A percentile compares a stretch with the other conserved stretches of the same genome.
These are phyloP conservation scores for Rhodotorula sp. DNA, from an alignment of 1,284 basidiomycete genomes.

Conservation along the genomic window DNA sequence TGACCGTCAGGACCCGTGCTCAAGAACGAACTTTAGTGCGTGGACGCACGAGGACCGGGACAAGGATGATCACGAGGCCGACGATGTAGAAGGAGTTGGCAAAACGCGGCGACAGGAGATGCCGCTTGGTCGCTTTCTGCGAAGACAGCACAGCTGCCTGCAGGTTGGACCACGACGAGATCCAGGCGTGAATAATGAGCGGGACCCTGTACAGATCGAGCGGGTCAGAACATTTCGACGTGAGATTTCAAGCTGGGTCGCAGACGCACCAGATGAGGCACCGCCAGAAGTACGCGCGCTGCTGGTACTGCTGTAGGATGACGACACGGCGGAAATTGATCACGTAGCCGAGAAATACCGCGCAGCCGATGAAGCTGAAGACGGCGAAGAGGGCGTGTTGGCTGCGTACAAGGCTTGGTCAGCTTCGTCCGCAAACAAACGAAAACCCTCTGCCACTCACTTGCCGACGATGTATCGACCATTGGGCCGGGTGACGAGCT, in stretches of 20 bases:
- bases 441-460: background rate
- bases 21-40: too few species aligned
- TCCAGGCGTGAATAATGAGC: slow-evolving; percentile 20
- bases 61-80: slow-evolving; percentile 9
- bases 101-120: slow-evolving; percentile 17
- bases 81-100: slow-evolving; percentile 20
- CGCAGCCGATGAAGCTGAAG: slow-evolving; percentile 13
- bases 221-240: background rate
- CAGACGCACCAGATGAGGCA: slow-evolving; percentile 9
- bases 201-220: background rate
- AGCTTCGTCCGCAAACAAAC: background rate
- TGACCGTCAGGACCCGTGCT: background rate
- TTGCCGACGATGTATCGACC: slow-evolving; percentile 29
- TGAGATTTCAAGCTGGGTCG: too few species aligned
- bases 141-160: slow-evolving; percentile 19
- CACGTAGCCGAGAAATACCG: slow-evolving; percentile 16
- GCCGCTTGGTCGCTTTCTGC: slow-evolving; percentile 14
- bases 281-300: slow-evolving; percentile 19
- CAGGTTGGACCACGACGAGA: slow-evolving; percentile 16
- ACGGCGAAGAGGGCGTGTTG: slow-evolving; percentile 27
- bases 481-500: slow-evolving; percentile 13
- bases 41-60: background rate
- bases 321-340: slow-evolving; percentile 10
- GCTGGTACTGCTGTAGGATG: background rate
- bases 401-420: background rate